Evolutionary conservation across 805 yeast species (phyloP).

Genomic region (Candida boidinii): DNA sequence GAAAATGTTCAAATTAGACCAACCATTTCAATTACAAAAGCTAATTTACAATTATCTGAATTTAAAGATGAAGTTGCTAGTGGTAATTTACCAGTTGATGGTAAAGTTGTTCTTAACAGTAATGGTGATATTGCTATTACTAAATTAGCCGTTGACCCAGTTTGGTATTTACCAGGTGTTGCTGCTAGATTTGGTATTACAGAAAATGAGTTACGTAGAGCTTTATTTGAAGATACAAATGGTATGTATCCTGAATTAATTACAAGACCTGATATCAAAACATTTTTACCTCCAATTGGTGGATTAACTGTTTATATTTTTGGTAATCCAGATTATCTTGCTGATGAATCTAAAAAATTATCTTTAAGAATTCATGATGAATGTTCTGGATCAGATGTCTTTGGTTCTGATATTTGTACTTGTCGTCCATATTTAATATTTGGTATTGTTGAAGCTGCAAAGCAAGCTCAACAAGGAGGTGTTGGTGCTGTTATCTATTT

Average conservation of each 20-base stretch:
- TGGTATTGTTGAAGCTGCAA: constrained; percentile 61
- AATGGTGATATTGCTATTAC: constrained; percentile 56
- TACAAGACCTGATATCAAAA: constrained; percentile 60
- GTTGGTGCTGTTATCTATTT: constrained; percentile 55
- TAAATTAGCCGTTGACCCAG: constrained; percentile 63
- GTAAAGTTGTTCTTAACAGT: constrained; percentile 48
- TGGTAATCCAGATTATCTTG: constrained; percentile 48
- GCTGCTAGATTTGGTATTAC: constrained; percentile 53
- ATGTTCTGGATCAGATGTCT: constrained; percentile 65
- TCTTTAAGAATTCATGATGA: constrained; percentile 62
- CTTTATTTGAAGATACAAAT: constrained; percentile 60
- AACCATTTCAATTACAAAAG: constrained; percentile 59
- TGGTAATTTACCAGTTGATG: constrained; percentile 51
- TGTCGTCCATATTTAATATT: constrained; percentile 61
- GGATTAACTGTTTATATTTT: constrained; percentile 60
- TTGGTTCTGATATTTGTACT: constrained; percentile 61
- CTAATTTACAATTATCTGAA: constrained; percentile 53
- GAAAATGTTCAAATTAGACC: constrained; percentile 53
- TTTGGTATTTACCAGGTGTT: constrained; percentile 64
- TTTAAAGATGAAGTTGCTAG: constrained; percentile 44
- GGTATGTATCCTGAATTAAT: constrained; percentile 65
- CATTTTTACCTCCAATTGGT: constrained; percentile 62
- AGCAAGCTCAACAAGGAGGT: constrained; percentile 62
- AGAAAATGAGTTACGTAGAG: constrained; percentile 47
- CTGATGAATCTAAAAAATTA: constrained; percentile 41